These are phyloP conservation scores for Pichia cabralensis DNA, from an alignment of 805 yeast species.

Conservation along the genomic window DNA sequence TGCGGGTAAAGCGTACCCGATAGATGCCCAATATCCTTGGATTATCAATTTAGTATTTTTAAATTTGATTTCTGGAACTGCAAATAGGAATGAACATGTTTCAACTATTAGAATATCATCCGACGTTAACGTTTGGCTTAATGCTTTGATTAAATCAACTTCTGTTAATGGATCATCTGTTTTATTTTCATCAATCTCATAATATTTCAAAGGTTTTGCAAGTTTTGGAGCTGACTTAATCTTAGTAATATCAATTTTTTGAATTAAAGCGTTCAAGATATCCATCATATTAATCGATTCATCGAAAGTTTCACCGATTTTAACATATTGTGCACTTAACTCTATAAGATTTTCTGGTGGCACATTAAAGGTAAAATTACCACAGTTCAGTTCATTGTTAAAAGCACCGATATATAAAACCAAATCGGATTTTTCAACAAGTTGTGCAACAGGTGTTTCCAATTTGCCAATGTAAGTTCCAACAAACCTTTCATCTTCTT, in stretches of 20 bases:
- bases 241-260: slow-evolving; percentile 24
- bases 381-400: slow-evolving; percentile 55
- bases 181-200: slow-evolving; percentile 2
- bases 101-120: slow-evolving; percentile 35
- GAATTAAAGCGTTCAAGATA: slow-evolving; percentile 26
- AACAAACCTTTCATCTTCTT: slow-evolving; percentile 30
- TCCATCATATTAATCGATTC: slow-evolving; percentile 25
- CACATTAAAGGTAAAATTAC: slow-evolving; percentile 39
- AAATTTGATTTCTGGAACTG: slow-evolving; percentile 29
- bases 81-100: slow-evolving; percentile 39
- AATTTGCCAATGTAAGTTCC: slow-evolving; percentile 34
- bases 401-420: slow-evolving; percentile 64
- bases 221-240: slow-evolving; percentile 5
- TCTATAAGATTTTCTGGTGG: slow-evolving; percentile 21
- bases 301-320: slow-evolving; percentile 25
- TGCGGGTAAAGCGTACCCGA: slow-evolving; percentile 44
- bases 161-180: slow-evolving; percentile 20
- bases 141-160: slow-evolving; percentile 26
- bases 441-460: slow-evolving; percentile 26
- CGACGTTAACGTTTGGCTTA: slow-evolving; percentile 26
- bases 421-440: slow-evolving; percentile 48
- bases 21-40: slow-evolving; percentile 38
- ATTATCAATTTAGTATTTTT: slow-evolving; percentile 27
- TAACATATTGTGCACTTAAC: slow-evolving; percentile 33
- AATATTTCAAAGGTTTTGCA: slow-evolving; percentile 2